phyloP scores from a whole-genome alignment of 345 rosid genomes.

The Nasturtium officinale region DNA sequence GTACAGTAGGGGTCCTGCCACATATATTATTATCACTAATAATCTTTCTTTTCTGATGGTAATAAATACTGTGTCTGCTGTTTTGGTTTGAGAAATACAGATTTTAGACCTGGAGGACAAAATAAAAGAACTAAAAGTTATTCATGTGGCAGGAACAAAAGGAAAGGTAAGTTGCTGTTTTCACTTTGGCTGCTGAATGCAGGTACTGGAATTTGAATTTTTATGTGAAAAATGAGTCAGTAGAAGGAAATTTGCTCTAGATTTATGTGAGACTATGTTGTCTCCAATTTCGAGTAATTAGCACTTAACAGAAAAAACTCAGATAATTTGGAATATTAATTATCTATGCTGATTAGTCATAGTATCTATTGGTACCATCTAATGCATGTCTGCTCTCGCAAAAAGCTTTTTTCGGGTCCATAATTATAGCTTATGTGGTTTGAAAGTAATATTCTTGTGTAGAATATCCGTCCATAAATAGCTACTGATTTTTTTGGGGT shows the following conservation, averaged over 20 bases:
- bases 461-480: background rate
- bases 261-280: conserved; percentile 9
- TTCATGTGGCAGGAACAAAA: conserved; percentile 94
- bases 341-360: conserved; percentile 1
- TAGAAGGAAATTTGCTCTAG: background rate
- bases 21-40: too few species aligned
- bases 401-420: background rate
- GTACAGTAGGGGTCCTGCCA: too few species aligned
- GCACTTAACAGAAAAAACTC: conserved; percentile 1
- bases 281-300: background rate
- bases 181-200: conserved; percentile 9
- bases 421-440: background rate
- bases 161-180: conserved; percentile 67
- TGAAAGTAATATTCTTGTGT: conserved; percentile 11
- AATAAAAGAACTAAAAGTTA: conserved; percentile 58
- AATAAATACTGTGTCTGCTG: conserved; percentile 21
- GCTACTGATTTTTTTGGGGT: conserved; percentile 15
- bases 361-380: background rate
- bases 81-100: conserved; percentile 44
- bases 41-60: too few species aligned
- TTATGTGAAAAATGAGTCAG: background rate
- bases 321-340: background rate
- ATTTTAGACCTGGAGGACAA: conserved; percentile 73
- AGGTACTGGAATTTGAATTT: background rate
- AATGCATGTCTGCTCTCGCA: background rate